Evolutionary conservation across 352 stramenopile species (phyloP), one percentile per base, ranked within the genome.

Genomic region (Phytophthora pistaciae): DNA sequence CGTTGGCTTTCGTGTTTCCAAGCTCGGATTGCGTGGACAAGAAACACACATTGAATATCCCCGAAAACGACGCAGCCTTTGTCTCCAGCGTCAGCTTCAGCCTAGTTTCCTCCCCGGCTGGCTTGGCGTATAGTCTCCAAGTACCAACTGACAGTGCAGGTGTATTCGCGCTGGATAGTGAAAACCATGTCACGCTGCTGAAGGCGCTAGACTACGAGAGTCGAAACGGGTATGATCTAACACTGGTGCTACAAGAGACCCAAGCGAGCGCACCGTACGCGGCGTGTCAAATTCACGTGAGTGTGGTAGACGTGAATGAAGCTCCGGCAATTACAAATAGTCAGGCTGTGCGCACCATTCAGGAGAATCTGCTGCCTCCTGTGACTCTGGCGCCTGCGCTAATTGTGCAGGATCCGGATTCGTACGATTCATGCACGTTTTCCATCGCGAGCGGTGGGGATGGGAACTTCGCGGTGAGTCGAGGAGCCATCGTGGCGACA

Each of bases 251-350:
- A 29, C 62, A 66, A 25, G 74, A 88, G 42, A 56, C 54, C 0
- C 16, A 60, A 52, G 27, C 13, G 13, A 50, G 21, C 23, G 46
- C 48, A 14, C 62, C 56, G 3, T 75, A 72, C 27, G 23, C 27
- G 36, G 54, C 74, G 0, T 91, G 84, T 33, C 56, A 72, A 57
- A 83, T 91, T 10, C 70, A 60, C 46, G 68, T 87, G 38, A 67
- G 69, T 46, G 81, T 91, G 13, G 31, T 77, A 3, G 82, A 91
- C 38, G 65, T 87, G 11, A 91, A 91, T 31, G 84, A 91, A 63
- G 25, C 76, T 8, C 84, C 82, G 1, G 29, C 52, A 3, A 66
- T 90, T n/a, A 68, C 56, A 1, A 76, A 74, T 62, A 60, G 63
- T 6, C 40, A 58, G 20, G 57, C 66, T 18, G 64, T 68, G 21